Base-by-base conservation (phyloP, 495 filamentous ascomycete species). In the Viridothelium virens region DNA sequence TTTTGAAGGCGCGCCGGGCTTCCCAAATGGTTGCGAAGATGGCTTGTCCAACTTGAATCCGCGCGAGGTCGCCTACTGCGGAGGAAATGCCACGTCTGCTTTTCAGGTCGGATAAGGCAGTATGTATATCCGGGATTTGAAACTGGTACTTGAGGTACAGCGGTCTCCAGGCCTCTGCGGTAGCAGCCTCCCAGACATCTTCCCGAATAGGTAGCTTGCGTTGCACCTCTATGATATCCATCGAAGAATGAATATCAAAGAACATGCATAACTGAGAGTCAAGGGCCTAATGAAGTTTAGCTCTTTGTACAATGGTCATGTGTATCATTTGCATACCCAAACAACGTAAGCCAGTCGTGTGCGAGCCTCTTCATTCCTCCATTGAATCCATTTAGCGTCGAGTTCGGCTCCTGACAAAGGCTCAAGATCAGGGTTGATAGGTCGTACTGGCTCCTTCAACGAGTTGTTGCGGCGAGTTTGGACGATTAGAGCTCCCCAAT, bases 341-440 rank as follows among this genome's bases (percentile, higher is more conserved):
- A 47, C 46, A n/a, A 44, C 14, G 56, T 56, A 68, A 25, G 63
- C 66, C 12, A 65, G 10, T 56, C 66, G 16, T 34, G 39, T 56
- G 3, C 63, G 62, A 18, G 41, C 31, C 34, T 68, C 66, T 50
- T 65, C 66, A 2, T 50, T 12, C 10, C 38, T 59, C 66, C 66
- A 68, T n/a, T 65, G 56, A 16, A 18, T 50, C 66, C 62, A 68
- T 61, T 62, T 65, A n/a, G 65, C 66, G 16, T 68, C 62, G 12
- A 68, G 63, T 6, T 11, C 62, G 7, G 66, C 11, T 18, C 63
- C 63, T 16, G 38, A 38, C n/a, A 37, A 41, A 14, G 16, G 3
- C 14, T 14, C 14, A 7, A 36, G 31, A 41, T 65, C 62, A 31
- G 65, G 38, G 25, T 5, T 48, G 10, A 65, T 56, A 12, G 25